These are phyloP conservation scores for Nasturtium officinale DNA, from an alignment of 345 rosid genomes.

Conservation along the genomic window DNA sequence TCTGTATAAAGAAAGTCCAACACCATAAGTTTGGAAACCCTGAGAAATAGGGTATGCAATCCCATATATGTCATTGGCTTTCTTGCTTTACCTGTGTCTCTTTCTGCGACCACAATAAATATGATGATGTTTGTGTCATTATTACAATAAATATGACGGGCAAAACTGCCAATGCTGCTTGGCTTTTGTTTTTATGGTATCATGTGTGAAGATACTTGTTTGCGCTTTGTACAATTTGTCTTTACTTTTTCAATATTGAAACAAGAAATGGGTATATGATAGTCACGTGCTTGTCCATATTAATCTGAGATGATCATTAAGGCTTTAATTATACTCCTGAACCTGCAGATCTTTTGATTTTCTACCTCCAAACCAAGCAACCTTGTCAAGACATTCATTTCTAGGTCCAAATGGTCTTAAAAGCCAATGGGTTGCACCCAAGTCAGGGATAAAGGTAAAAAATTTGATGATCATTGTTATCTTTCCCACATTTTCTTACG, in stretches of 20 bases:
- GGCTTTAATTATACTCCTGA: not conserved
- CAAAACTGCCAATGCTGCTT: not conserved
- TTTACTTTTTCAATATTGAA: not conserved
- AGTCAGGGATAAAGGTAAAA: constrained; percentile 67
- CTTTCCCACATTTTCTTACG: not conserved
- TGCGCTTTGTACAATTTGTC: not conserved
- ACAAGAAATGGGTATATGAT: constrained; percentile 1
- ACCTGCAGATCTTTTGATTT: constrained; percentile 66
- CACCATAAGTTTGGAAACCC: constrained; percentile 4
- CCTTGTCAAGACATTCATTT: constrained; percentile 91
- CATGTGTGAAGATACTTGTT: constrained; percentile 18
- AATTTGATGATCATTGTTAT: not conserved
- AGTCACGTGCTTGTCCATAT: constrained; percentile 10
- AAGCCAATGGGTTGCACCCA: constrained; percentile 90
- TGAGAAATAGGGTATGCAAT: constrained; percentile 4
- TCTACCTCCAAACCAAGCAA: constrained; percentile 78
- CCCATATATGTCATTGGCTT: not conserved
- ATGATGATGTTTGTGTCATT: not conserved
- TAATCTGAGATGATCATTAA: not conserved
- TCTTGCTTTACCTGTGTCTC: not conserved
- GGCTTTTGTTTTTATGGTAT: not conserved
- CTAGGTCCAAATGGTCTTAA: constrained; percentile 88
- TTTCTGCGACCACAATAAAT: not conserved
- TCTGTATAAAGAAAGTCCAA: not conserved
- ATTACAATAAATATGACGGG: not conserved